Percentiles rank a stretch among this genome's conserved stretches.
Evolutionary conservation across 176 grass and related monocot genomes (phyloP).

Genomic region (Ampelocalamus luodianensis): DNA sequence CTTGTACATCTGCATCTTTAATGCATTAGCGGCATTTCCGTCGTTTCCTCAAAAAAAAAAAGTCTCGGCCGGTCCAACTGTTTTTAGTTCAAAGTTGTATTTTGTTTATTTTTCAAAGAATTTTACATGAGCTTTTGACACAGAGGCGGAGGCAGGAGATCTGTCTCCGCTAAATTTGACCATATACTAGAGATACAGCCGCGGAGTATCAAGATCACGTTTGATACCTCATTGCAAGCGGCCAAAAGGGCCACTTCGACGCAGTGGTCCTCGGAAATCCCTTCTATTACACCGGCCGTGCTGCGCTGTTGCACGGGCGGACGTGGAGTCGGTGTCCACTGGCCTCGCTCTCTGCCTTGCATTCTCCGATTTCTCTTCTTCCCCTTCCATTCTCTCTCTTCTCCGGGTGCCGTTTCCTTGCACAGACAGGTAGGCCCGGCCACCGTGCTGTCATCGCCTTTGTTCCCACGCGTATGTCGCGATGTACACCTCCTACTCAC

Average conservation of each 20-base stretch:
- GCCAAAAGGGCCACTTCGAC: conserved; percentile 1
- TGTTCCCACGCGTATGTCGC: conserved; percentile 1
- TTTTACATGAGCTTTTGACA: no score
- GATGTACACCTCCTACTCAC: conserved; percentile 31
- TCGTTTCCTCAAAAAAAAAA: no score
- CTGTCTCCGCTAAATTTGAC: no score
- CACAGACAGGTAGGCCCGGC: neutral
- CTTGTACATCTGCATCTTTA: no score
- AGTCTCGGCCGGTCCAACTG: fast-evolving
- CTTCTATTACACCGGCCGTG: neutral
- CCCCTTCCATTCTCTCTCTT: neutral
- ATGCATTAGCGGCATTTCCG: no score
- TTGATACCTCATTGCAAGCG: neutral
- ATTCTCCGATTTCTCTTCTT: neutral
- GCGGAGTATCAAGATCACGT: neutral
- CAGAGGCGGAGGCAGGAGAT: no score
- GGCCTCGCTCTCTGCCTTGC: neutral
- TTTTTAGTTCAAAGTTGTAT: no score
- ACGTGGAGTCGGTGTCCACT: conserved; percentile 15
- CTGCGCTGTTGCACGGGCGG: conserved; percentile 23
- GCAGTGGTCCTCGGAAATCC: neutral
- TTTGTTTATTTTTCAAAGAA: no score
- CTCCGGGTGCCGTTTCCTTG: neutral
- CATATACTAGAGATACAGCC: no score
- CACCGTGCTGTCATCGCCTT: neutral